These are phyloP conservation scores for Skeletonema potamos DNA, from an alignment of 108 stramenopile species.

Conservation along the genomic window DNA sequence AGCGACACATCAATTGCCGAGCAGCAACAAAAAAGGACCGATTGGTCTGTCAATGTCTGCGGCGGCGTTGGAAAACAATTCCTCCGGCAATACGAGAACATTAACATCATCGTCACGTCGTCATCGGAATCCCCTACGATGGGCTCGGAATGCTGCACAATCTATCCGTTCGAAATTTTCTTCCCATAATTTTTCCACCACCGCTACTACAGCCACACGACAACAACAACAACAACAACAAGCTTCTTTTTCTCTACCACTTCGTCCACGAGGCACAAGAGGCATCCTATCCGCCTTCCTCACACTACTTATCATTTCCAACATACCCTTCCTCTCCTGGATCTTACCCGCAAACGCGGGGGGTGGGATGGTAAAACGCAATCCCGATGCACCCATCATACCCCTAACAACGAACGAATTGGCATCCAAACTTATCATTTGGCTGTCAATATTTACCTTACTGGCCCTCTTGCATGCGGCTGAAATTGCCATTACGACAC, in stretches of 20 bases:
- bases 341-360: slow-evolving; percentile 6
- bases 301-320: not conserved
- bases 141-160: slow-evolving; percentile 11
- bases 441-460: slow-evolving; percentile 58
- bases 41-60: not conserved
- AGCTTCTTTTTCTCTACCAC: not conserved
- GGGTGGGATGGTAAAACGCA: slow-evolving; percentile 33
- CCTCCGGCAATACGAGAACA: not conserved
- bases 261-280: not conserved
- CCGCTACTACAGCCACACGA: not conserved
- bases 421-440: slow-evolving; percentile 39
- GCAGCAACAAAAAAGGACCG: not conserved
- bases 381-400: slow-evolving; percentile 29
- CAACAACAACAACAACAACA: slow-evolving; percentile 4
- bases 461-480: slow-evolving; percentile 88
- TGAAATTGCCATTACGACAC: slow-evolving; percentile 96
- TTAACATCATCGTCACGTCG: not conserved
- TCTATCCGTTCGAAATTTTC: slow-evolving; percentile 19
- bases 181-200: not conserved
- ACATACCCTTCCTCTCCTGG: slow-evolving; percentile 3
- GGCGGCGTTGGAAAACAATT: not conserved
- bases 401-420: slow-evolving; percentile 45
- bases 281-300: slow-evolving; percentile 15
- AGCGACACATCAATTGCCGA: not conserved
- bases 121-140: slow-evolving; percentile 8